Percentiles rank a stretch among this genome's conserved stretches.
Conservation (phyloP, 345 rosid genomes). For the Garcia nutans region DNA sequence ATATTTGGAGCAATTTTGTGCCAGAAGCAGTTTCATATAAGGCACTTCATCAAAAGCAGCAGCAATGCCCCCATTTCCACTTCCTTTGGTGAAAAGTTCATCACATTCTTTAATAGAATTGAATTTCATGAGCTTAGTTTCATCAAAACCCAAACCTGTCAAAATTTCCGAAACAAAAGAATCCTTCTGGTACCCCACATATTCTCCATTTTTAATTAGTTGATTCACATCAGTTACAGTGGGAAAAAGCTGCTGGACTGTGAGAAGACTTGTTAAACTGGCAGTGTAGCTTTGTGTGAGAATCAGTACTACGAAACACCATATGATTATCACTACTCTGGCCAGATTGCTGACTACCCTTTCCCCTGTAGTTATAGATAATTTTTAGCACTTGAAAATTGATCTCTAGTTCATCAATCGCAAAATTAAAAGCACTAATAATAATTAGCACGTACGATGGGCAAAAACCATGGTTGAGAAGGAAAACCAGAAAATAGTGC, state of each 20-base stretch:
- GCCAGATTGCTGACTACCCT: constrained; percentile 49
- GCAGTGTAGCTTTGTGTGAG: constrained; percentile 66
- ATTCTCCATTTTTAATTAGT: constrained; percentile 35
- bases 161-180: constrained; percentile 31
- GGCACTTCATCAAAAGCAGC: constrained; percentile 43
- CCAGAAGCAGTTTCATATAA: constrained; percentile 27
- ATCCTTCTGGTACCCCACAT: constrained; percentile 37
- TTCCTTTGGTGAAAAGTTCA: constrained; percentile 24
- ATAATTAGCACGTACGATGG: too few species aligned
- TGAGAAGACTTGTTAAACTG: constrained; percentile 49
- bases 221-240: constrained; percentile 31
- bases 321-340: constrained; percentile 43
- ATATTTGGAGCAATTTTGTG: constrained; percentile 24
- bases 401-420: too few species aligned
- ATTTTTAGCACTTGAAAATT: too few species aligned
- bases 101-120: constrained; percentile 22
- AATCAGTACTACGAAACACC: constrained; percentile 62
- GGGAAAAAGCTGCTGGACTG: constrained; percentile 51
- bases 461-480: constrained; percentile 33
- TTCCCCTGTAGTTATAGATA: constrained; percentile 42
- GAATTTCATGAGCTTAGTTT: constrained; percentile 13
- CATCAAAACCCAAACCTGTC: constrained; percentile 16
- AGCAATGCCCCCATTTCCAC: constrained; percentile 25
- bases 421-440: too few species aligned
- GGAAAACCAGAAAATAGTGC: constrained; percentile 73